A percentile compares a stretch with the other conserved stretches of the same genome.
These are phyloP conservation scores for Aulographum hederae DNA, from an alignment of 2,329 filamentous ascomycete genomes.

Conservation along the genomic window DNA sequence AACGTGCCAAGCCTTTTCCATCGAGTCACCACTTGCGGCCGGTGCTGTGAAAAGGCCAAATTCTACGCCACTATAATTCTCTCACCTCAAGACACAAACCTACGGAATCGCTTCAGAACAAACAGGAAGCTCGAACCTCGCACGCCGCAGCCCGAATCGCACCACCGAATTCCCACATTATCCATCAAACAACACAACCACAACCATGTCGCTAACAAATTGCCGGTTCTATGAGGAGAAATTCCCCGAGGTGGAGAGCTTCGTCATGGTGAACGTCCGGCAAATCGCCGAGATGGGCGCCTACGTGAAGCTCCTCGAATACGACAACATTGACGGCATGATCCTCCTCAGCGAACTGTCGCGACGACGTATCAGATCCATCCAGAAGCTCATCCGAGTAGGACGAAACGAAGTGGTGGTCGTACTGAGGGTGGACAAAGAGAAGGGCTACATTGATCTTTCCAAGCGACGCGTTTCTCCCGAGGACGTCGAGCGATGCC, in stretches of 20 bases:
- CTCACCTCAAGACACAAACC: too few relatives aligned
- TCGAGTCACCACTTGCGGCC: too few relatives aligned
- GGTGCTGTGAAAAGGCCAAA: too few relatives aligned
- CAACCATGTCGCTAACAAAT: slow-evolving; percentile 85
- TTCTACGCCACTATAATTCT: too few relatives aligned
- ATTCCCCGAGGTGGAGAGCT: slow-evolving; percentile 95
- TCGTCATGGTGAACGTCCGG: slow-evolving; percentile 99
- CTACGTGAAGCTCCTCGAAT: slow-evolving; percentile 98
- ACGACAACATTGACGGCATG: slow-evolving; percentile 99
- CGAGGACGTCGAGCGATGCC: slow-evolving; percentile 95
- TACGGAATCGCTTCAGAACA: too few relatives aligned
- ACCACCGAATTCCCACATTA: too few relatives aligned
- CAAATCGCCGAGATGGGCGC: slow-evolving; percentile 99
- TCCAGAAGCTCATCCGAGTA: slow-evolving; percentile 96
- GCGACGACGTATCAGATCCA: slow-evolving; percentile 91
- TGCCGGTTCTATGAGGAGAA: slow-evolving; percentile 97
- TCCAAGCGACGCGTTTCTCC: slow-evolving; percentile 95
- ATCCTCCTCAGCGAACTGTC: slow-evolving; percentile 96
- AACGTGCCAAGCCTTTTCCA: too few relatives aligned
- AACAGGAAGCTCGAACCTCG: too few relatives aligned
- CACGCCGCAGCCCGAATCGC: too few relatives aligned
- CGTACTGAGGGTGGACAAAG: slow-evolving; percentile 95
- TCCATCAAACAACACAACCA: too few relatives aligned
- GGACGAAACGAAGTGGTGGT: slow-evolving; percentile 98
- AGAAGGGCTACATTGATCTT: slow-evolving; percentile 98